Evolutionary conservation across 2,329 filamentous ascomycete species (phyloP), one percentile per base, ranked within the genome.

Genomic region (Xylaria sp.): DNA sequence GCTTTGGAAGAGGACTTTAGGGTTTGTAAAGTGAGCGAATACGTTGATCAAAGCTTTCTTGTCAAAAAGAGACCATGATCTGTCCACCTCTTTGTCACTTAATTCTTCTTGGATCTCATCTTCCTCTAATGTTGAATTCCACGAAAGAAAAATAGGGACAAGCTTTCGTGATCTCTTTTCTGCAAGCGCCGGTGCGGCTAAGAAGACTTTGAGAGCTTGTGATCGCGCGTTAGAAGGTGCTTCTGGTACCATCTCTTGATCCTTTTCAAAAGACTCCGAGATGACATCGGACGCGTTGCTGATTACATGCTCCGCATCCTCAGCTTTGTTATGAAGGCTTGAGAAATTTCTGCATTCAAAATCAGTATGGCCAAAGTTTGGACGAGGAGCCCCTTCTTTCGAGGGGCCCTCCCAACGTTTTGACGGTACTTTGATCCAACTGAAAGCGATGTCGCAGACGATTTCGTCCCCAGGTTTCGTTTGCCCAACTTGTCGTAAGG

Each of bases 121-220:
- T 63, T 80, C 78, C n/a, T 80, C 82, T 8, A 82, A 80, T 14
- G 84, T 82, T 6, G 80, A 79, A n/a, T 87, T 88, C 92, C 94
- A 97, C 17, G 88, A 86, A 6, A 99, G 81, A 38, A 99, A 90
- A 64, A 94, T 85, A 1, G 96, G 95, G 1, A 98, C 91, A 23
- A 99, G 82, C 67, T 88, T 85, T 35, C 94, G 89, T 8, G 94
- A 97, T 35, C 89, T 86, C 75, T 91, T 96, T 77, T 99, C 95
- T 0, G 92, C 94, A 49, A 96, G 79, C 11, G 84, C 81, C 11
- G 95, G 92, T 28, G 92, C 82, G 9, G 87, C 87, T 64, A 86
- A 84, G 43, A 99, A 81, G 0, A 97, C 87, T 69, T 90, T 90
- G 43, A 99, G 82, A 1, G 93, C 92, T 72, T 96, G 92, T 42